Conservation (phyloP, 805 yeast species). For the Saccharomycopsis malanga region DNA sequence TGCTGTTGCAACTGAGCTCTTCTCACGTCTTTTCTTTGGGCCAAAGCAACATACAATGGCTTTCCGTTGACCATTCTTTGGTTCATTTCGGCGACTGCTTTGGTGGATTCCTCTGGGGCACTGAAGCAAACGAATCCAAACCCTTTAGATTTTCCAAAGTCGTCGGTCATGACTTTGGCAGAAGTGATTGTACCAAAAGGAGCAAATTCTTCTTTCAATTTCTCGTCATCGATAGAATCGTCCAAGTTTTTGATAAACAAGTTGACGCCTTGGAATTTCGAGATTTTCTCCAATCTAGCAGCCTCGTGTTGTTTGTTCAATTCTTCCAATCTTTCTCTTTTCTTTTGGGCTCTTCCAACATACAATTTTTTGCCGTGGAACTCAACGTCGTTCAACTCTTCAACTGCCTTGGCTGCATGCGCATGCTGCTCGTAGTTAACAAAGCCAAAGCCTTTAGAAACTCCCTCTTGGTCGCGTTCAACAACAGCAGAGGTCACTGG, state of each 20-base stretch:
- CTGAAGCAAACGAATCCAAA: constrained; percentile 98
- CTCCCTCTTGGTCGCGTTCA: constrained; percentile 77
- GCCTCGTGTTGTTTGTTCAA: constrained; percentile 92
- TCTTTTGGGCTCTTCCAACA: constrained; percentile 99
- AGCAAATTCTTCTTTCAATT: constrained; percentile 83
- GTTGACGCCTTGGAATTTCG: constrained; percentile 96
- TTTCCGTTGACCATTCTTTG: constrained; percentile 91
- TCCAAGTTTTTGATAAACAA: constrained; percentile 95
- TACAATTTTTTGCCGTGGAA: constrained; percentile 77
- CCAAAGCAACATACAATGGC: constrained; percentile 97
- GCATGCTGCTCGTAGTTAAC: constrained; percentile 86
- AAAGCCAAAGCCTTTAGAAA: constrained; percentile 93
- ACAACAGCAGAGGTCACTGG: constrained; percentile 74
- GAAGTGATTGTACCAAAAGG: constrained; percentile 94
- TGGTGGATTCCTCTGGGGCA: constrained; percentile 97
- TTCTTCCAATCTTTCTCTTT: constrained; percentile 94
- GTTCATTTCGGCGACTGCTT: constrained; percentile 97
- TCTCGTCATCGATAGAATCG: constrained; percentile 86
- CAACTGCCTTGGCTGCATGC: constrained; percentile 86
- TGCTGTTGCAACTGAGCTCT: constrained; percentile 96
- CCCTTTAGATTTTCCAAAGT: constrained; percentile 91
- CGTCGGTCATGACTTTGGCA: constrained; percentile 94
- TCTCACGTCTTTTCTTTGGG: constrained; percentile 98
- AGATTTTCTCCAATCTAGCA: constrained; percentile 81
- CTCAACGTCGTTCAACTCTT: constrained; percentile 82